Percentiles rank a stretch among this genome's conserved stretches.
Evolutionary conservation across 306 rosid genomes (phyloP).

Genomic region (Acacia melanoxylon): DNA sequence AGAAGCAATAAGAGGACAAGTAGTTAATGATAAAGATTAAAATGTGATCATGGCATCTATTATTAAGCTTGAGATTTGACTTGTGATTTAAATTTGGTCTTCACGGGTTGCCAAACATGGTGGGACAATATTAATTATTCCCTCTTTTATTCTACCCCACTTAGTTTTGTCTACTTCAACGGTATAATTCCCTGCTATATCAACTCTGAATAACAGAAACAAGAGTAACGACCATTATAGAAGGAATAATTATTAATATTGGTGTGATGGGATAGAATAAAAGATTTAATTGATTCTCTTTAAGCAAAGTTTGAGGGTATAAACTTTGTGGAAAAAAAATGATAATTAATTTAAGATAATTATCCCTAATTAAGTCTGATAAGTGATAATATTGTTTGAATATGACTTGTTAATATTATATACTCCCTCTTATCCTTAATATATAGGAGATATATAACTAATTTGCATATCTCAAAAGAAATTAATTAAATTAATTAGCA

Average conservation of each 20-base stretch:
- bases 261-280: neutral
- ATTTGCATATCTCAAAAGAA: no score
- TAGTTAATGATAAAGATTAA: neutral
- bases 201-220: neutral
- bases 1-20: neutral
- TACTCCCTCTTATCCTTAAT: neutral
- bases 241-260: neutral
- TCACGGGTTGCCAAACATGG: neutral
- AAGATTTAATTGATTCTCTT: neutral
- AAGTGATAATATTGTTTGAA: neutral
- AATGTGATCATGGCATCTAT: neutral
- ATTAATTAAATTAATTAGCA: no score
- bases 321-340: neutral
- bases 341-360: neutral
- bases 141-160: neutral
- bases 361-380: neutral
- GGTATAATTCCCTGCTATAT: neutral
- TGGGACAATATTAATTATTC: neutral
- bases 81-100: neutral
- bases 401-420: neutral
- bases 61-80: neutral
- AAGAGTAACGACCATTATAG: neutral
- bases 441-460: no score
- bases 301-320: neutral
- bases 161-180: neutral